Percentiles rank a stretch among this genome's conserved stretches.
Evolutionary conservation across 176 grass and related monocot species (phyloP).

Genomic region (Rhipidocladum racemiflorum): DNA sequence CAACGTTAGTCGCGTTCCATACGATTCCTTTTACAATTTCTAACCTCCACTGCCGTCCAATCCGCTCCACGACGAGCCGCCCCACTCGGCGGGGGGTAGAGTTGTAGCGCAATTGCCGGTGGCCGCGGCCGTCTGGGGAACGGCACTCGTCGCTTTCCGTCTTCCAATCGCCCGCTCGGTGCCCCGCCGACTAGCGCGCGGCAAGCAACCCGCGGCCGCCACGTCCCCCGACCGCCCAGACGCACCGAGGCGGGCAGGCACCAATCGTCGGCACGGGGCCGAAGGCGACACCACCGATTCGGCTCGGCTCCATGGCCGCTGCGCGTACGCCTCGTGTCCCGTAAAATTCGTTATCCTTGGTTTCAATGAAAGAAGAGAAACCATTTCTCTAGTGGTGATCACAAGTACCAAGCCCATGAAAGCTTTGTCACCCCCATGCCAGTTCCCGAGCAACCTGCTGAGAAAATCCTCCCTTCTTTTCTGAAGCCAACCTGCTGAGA

Average conservation of each 20-base stretch:
- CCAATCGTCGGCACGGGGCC: background rate
- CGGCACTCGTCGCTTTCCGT: background rate
- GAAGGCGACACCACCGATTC: background rate
- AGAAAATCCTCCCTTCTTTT: background rate
- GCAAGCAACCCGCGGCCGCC: background rate
- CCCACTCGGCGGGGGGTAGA: background rate
- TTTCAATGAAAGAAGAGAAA: background rate
- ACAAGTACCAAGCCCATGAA: background rate
- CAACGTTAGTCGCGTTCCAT: background rate
- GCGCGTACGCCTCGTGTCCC: background rate
- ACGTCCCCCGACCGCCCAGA: slow-evolving; percentile 24
- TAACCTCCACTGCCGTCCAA: too few species aligned
- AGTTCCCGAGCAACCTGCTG: background rate
- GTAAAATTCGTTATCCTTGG: background rate
- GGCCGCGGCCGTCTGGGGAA: background rate
- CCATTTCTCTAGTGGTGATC: background rate
- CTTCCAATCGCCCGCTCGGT: background rate
- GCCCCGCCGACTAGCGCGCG: background rate
- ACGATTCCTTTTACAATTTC: too few species aligned
- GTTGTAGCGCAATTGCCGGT: background rate
- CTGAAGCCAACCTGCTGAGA: background rate
- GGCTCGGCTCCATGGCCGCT: background rate
- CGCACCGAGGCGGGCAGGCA: slow-evolving; percentile 5
- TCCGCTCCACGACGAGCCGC: background rate
- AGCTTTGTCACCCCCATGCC: background rate